phyloP scores from a whole-genome alignment of 2,329 filamentous ascomycete species.

The Cladosporium colombiae region DNA sequence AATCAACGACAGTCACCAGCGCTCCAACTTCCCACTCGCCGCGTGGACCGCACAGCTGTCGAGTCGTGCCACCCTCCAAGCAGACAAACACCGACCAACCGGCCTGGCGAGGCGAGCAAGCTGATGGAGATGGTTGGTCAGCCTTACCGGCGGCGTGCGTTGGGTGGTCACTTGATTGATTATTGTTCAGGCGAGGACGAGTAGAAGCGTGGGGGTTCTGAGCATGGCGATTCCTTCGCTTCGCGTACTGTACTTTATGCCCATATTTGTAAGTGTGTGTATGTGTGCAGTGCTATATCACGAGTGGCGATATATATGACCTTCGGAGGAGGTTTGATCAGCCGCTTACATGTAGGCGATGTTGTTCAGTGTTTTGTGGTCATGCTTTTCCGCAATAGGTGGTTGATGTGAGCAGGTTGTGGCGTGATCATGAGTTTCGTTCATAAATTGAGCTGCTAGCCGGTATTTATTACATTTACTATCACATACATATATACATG shows the following conservation, averaged over 20 bases:
- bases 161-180: constrained; percentile 12
- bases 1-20: too few relatives aligned
- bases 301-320: background rate
- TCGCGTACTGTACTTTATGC: background rate
- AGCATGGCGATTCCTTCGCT: background rate
- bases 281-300: background rate
- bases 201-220: background rate
- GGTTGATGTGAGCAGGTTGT: background rate
- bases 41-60: background rate
- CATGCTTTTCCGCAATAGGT: too few relatives aligned
- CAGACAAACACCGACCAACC: background rate
- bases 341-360: background rate
- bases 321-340: background rate
- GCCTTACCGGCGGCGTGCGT: constrained; percentile 4
- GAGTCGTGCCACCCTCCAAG: background rate
- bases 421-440: background rate
- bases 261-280: background rate
- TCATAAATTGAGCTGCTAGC: too few relatives aligned
- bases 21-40: too few relatives aligned
- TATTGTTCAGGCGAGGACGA: background rate
- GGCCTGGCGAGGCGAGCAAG: background rate
- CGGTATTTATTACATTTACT: too few relatives aligned
- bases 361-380: too few relatives aligned
- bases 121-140: constrained; percentile 6
- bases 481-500: too few relatives aligned